Conservation (phyloP, 495 filamentous ascomycete species). For the Penicillium bovifimosum region DNA sequence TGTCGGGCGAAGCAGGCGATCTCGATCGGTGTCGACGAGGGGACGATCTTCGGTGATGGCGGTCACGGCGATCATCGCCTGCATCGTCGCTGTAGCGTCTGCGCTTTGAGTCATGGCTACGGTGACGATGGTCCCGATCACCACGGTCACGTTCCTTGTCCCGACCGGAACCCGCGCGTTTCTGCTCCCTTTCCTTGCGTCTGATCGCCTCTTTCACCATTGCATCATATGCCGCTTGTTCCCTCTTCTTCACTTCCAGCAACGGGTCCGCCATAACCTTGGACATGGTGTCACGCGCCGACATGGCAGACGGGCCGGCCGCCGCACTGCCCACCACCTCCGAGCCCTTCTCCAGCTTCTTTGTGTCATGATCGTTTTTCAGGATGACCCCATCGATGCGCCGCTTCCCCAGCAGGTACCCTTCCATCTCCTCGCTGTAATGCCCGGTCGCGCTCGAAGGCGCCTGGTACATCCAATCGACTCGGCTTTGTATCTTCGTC, state of each 20-base stretch:
- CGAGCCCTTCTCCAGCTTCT: conserved; percentile 79
- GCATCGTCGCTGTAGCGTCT: conserved; percentile 27
- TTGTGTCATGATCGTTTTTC: conserved; percentile 66
- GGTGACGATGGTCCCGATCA: conserved; percentile 16
- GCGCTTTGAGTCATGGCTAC: conserved; percentile 23
- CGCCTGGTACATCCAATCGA: conserved; percentile 97
- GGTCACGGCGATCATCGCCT: conserved; percentile 26
- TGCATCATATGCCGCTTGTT: conserved; percentile 84
- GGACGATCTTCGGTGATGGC: conserved; percentile 18
- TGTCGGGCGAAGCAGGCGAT: conserved; percentile 26
- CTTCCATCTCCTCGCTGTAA: conserved; percentile 89
- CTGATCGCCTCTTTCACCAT: conserved; percentile 80
- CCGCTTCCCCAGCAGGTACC: conserved; percentile 86
- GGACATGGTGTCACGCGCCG: conserved; percentile 63
- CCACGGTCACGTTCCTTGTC: conserved; percentile 17
- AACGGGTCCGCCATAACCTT: conserved; percentile 90
- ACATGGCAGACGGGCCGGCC: conserved; percentile 56
- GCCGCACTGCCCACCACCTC: conserved; percentile 56
- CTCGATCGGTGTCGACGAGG: conserved; percentile 33
- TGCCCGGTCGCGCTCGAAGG: conserved; percentile 73
- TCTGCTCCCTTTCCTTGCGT: conserved; percentile 61
- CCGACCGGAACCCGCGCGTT: conserved; percentile 35
- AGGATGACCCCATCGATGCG: conserved; percentile 79
- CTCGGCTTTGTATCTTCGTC: conserved; percentile 63
- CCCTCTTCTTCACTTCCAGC: conserved; percentile 83